phyloP scores from a whole-genome alignment of 2,329 filamentous ascomycete genomes.

The Pyricularia sp. region DNA sequence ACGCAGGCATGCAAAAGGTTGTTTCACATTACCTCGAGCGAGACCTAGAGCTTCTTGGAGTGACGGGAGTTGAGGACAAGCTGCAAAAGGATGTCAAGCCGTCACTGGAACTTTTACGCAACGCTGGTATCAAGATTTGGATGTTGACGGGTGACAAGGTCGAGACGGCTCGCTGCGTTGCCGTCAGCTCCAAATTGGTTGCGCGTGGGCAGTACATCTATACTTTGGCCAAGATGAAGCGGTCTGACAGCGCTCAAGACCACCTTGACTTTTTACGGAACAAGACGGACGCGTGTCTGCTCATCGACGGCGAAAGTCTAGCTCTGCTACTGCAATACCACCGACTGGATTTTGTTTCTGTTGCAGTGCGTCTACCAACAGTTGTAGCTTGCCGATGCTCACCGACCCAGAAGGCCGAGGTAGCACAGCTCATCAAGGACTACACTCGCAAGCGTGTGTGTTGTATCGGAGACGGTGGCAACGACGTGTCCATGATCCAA shows the following conservation, averaged over 20 bases:
- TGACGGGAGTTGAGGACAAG: slow-evolving; percentile 96
- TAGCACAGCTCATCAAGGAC: slow-evolving; percentile 81
- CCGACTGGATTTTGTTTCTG: slow-evolving; percentile 73
- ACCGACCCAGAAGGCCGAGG: slow-evolving; percentile 91
- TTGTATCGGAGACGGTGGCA: slow-evolving; percentile 96
- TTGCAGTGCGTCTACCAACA: slow-evolving; percentile 79
- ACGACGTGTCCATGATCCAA: slow-evolving; percentile 99
- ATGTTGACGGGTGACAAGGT: slow-evolving; percentile 99
- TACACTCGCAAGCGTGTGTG: slow-evolving; percentile 93
- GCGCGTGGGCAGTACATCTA: slow-evolving; percentile 92
- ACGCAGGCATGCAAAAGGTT: slow-evolving; percentile 70
- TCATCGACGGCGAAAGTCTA: slow-evolving; percentile 91
- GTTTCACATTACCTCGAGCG: slow-evolving; percentile 75
- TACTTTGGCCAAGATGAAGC: slow-evolving; percentile 77
- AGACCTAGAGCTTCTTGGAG: slow-evolving; percentile 87
- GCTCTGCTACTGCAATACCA: slow-evolving; percentile 76
- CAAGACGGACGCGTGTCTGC: slow-evolving; percentile 77
- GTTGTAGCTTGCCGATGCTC: slow-evolving; percentile 96
- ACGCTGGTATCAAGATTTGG: slow-evolving; percentile 98
- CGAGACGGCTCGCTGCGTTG: slow-evolving; percentile 92
- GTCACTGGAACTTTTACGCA: slow-evolving; percentile 86
- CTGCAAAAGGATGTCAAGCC: slow-evolving; percentile 93
- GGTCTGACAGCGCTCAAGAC: slow-evolving; percentile 75
- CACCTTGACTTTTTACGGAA: slow-evolving; percentile 80
- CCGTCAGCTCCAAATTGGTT: slow-evolving; percentile 89